Conservation (phyloP, 805 yeast genomes). For the Pichia deserticola region DNA sequence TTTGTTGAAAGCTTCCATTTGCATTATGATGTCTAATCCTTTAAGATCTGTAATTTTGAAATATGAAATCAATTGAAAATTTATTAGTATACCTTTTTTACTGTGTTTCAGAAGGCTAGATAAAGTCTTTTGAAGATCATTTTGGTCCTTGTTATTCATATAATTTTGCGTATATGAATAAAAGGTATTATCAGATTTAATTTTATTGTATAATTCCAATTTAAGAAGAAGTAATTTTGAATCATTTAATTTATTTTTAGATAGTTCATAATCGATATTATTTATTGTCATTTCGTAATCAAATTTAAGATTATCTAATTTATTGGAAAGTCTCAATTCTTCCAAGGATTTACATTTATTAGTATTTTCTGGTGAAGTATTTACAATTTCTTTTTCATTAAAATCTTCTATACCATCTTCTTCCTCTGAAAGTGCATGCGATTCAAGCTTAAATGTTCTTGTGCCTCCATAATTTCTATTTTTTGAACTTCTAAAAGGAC, state of each 20-base stretch:
- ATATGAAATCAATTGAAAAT: constrained; percentile 1
- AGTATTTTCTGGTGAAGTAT: neutral
- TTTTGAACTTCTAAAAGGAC: neutral
- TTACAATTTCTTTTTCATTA: neutral
- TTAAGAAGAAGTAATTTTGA: neutral
- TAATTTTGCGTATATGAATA: neutral
- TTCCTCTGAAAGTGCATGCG: constrained; percentile 9
- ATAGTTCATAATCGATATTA: neutral
- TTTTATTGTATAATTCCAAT: constrained; percentile 1
- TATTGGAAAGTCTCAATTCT: neutral
- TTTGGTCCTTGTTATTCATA: neutral
- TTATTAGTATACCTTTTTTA: neutral
- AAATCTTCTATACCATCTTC: neutral
- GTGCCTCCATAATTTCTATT: constrained; percentile 23
- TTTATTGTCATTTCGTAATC: constrained; percentile 6
- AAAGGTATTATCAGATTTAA: neutral
- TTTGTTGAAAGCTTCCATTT: neutral
- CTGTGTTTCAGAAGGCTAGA: neutral
- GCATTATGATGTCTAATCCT: neutral
- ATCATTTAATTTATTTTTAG: neutral
- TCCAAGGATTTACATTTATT: constrained; percentile 1
- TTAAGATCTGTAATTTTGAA: neutral
- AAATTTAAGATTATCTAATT: neutral
- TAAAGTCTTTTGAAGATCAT: neutral
- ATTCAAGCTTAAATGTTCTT: constrained; percentile 22